Evolutionary conservation across 768 basidiomycete species (phyloP), one percentile per base, ranked within the genome.

Genomic region (Russula emetica): DNA sequence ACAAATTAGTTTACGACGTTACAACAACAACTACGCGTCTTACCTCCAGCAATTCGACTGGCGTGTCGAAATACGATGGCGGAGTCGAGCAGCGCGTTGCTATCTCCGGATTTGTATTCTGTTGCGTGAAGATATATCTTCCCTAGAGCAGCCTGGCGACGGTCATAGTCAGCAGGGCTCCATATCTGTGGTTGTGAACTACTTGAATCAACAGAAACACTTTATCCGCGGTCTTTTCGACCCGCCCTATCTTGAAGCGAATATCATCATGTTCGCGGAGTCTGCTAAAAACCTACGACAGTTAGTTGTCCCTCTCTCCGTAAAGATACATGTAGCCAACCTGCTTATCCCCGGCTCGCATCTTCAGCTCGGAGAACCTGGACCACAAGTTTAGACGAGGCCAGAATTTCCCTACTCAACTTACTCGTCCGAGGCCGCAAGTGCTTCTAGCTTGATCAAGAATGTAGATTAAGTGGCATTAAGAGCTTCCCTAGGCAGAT

Each of bases 181-280:
- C 36, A n/a, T 20, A 54, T 30, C 9, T 40, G 22, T 49, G 42
- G 36, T 30, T 42, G 8, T 5, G 5, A 42, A 49, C 61, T 53
- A 90, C 89, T 75, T 96, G 94, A 6, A 93, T 84, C 47, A 94
- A 76, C 7, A 95, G 71, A 72, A 90, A 86, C 11, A 90, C 80
- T 72, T 96, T 96, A 72, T 96, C 92, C 4, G 79, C 73, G 0
- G 86, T 80, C 66, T 81, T 85, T 51, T 87, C 86, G 5, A 87
- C 75, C 66, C 85, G 91, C 73, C 85, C 85, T 5, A 88, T 73
- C 50, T 83, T 80, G 72, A 84, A 97, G 1, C 92, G 86, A 62
- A 95, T 90, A 64, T 93, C 92, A n/a, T 79, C 78, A 61, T 91
- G 85, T 55, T 76, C 79, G 60, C 84, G 79, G 50, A 94, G 78